Evolutionary conservation across 169 alveolate genomes (phyloP).

Genomic region (Babesia ovis): DNA sequence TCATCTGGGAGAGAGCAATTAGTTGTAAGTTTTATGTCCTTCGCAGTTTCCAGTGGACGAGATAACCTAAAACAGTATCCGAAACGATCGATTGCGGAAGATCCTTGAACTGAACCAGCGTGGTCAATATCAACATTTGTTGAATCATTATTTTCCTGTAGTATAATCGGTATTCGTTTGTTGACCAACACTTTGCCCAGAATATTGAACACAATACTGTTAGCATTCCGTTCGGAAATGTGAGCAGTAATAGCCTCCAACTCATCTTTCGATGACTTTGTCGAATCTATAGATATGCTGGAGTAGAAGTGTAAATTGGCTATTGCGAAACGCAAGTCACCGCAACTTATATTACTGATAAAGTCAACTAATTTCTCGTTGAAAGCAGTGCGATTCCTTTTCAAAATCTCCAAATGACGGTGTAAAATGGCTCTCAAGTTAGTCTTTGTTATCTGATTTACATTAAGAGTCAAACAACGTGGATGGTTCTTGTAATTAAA

Average conservation of each 20-base stretch:
- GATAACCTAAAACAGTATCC: slow-evolving; percentile 15
- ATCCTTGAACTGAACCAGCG: background rate
- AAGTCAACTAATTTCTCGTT: slow-evolving; percentile 32
- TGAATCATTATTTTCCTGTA: background rate
- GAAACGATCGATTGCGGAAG: background rate
- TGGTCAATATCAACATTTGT: background rate
- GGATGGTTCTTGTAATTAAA: slow-evolving; percentile 47
- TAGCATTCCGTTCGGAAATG: slow-evolving; percentile 43
- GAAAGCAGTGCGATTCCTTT: background rate
- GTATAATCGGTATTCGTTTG: slow-evolving; percentile 47
- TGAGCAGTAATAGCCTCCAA: slow-evolving; percentile 15
- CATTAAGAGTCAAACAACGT: slow-evolving; percentile 38
- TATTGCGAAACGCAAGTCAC: slow-evolving; percentile 60
- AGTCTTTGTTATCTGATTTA: slow-evolving; percentile 45
- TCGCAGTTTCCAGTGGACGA: background rate
- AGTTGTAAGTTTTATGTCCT: no score
- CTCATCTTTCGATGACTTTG: background rate
- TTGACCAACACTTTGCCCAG: slow-evolving; percentile 56
- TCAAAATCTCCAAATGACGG: background rate
- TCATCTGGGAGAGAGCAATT: slow-evolving; percentile 13
- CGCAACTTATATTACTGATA: slow-evolving; percentile 28
- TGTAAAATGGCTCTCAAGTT: slow-evolving; percentile 28
- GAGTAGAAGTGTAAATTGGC: slow-evolving; percentile 43
- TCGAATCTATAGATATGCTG: background rate
- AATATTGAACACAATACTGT: slow-evolving; percentile 27